phyloP scores from a whole-genome alignment of 495 filamentous ascomycete genomes.

The Symbiotaphrina buchneri region DNA sequence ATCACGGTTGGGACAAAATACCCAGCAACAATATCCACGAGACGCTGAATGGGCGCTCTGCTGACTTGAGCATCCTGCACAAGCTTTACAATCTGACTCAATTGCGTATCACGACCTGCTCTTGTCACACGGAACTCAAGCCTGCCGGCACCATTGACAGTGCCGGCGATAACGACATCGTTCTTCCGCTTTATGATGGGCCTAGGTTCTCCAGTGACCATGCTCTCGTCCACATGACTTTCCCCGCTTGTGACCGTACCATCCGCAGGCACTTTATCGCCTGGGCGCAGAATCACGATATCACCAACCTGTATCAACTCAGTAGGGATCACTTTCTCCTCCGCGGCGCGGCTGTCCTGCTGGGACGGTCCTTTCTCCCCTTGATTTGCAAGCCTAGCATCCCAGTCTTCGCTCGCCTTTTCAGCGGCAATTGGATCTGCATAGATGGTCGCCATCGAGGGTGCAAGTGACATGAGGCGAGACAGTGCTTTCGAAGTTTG shows the following conservation, averaged over 20 bases:
- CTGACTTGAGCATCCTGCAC: constrained; percentile 93
- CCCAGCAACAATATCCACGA: constrained; percentile 80
- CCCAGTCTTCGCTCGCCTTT: constrained; percentile 69
- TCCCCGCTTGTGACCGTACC: constrained; percentile 71
- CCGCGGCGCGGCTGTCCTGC: constrained; percentile 29
- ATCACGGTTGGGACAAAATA: constrained; percentile 89
- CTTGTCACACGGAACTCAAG: constrained; percentile 86
- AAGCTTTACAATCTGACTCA: constrained; percentile 92
- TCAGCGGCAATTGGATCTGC: constrained; percentile 88
- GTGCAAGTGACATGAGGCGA: constrained; percentile 84
- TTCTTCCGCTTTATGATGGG: constrained; percentile 76
- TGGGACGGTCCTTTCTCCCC: too few species aligned
- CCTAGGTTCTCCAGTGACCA: constrained; percentile 95
- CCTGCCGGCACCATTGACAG: constrained; percentile 81
- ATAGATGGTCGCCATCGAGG: constrained; percentile 94
- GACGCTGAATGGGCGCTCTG: constrained; percentile 80
- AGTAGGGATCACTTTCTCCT: constrained; percentile 70
- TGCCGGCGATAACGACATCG: constrained; percentile 70
- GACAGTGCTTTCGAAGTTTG: constrained; percentile 91
- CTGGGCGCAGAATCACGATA: constrained; percentile 77
- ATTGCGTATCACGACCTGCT: constrained; percentile 83
- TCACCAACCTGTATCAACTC: constrained; percentile 91
- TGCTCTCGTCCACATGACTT: constrained; percentile 89
- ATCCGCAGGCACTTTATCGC: constrained; percentile 93
- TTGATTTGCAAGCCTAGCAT: too few species aligned